phyloP scores from a whole-genome alignment of 2,329 filamentous ascomycete species.

The Tolypocladium sp. region DNA sequence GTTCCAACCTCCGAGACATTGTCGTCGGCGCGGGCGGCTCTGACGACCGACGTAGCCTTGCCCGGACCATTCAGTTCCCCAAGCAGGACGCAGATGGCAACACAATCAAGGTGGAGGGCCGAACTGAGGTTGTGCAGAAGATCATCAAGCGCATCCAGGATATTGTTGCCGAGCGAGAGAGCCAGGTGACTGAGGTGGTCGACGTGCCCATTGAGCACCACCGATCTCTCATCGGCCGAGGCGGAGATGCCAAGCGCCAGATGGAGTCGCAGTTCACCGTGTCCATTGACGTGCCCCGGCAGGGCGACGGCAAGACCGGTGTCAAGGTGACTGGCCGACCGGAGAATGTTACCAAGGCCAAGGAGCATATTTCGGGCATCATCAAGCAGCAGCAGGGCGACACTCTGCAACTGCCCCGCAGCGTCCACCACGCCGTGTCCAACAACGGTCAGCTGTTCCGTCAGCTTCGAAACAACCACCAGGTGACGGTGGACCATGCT shows the following conservation, averaged over 20 bases:
- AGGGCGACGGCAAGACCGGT: constrained; percentile 73
- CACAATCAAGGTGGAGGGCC: constrained; percentile 81
- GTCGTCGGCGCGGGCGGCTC: constrained; percentile 83
- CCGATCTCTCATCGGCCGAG: constrained; percentile 80
- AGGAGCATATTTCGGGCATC: constrained; percentile 70
- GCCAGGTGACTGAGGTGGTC: constrained; percentile 66
- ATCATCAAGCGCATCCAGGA: constrained; percentile 74
- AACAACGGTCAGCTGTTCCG: constrained; percentile 95
- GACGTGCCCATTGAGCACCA: constrained; percentile 89
- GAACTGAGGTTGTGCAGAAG: constrained; percentile 75
- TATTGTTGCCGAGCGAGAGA: constrained; percentile 76
- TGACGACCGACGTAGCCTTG: constrained; percentile 72
- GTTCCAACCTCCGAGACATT: constrained; percentile 76
- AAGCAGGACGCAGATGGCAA: constrained; percentile 77
- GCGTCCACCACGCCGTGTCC: constrained; percentile 73
- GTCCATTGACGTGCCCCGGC: constrained; percentile 81
- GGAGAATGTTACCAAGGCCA: constrained; percentile 73
- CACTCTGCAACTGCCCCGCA: constrained; percentile 73
- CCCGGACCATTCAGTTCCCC: constrained; percentile 90
- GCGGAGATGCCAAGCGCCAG: constrained; percentile 76
- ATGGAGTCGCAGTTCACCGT: constrained; percentile 83
- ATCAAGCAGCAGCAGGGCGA: constrained; percentile 83
- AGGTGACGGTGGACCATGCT: constrained; percentile 85
- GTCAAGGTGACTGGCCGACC: constrained; percentile 79
- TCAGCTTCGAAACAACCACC: constrained; percentile 72